Percentiles rank a stretch among this genome's conserved stretches.
Conservation (phyloP, 2,329 filamentous ascomycete genomes). For the Lecanicillium sp. region DNA sequence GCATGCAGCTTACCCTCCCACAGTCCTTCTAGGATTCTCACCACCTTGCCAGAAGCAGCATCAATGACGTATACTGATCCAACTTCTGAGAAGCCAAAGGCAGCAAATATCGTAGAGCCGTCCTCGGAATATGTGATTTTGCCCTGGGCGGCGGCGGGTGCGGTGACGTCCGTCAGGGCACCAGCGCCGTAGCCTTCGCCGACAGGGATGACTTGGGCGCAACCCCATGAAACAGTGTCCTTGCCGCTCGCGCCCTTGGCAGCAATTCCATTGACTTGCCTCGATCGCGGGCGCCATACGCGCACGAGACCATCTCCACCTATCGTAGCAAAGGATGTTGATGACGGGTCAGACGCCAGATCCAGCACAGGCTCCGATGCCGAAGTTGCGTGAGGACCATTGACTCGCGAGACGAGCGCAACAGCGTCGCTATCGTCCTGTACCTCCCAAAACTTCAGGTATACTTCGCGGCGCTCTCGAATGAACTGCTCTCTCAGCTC, state of each 20-base stretch:
- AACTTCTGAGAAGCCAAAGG: conserved; percentile 47
- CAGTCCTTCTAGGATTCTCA: conserved; percentile 60
- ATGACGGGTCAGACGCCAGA: conserved; percentile 63
- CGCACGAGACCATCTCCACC: conserved; percentile 74
- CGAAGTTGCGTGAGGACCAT: conserved; percentile 66
- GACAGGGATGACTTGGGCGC: conserved; percentile 53
- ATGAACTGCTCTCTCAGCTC: conserved; percentile 39
- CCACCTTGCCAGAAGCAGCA: conserved; percentile 59
- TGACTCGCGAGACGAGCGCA: conserved; percentile 75
- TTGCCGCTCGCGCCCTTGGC: conserved; percentile 52
- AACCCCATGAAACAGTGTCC: conserved; percentile 69
- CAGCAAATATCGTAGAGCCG: conserved; percentile 73
- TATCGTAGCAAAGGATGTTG: conserved; percentile 73
- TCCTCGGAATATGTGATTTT: conserved; percentile 75
- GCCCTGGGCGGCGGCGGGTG: conserved; percentile 41
- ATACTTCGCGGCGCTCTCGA: conserved; percentile 60
- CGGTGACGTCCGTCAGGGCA: conserved; percentile 23
- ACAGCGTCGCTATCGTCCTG: conserved; percentile 53
- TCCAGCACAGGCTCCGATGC: conserved; percentile 59
- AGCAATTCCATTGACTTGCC: conserved; percentile 61
- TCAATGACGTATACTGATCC: conserved; percentile 73
- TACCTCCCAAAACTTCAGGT: conserved; percentile 85
- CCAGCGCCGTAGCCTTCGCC: conserved; percentile 43
- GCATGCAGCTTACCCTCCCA: conserved; percentile 59
- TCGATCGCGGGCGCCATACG: conserved; percentile 71